Evolutionary conservation across 805 yeast species (phyloP).

Genomic region (Vanderwaltozyma polyspora): DNA sequence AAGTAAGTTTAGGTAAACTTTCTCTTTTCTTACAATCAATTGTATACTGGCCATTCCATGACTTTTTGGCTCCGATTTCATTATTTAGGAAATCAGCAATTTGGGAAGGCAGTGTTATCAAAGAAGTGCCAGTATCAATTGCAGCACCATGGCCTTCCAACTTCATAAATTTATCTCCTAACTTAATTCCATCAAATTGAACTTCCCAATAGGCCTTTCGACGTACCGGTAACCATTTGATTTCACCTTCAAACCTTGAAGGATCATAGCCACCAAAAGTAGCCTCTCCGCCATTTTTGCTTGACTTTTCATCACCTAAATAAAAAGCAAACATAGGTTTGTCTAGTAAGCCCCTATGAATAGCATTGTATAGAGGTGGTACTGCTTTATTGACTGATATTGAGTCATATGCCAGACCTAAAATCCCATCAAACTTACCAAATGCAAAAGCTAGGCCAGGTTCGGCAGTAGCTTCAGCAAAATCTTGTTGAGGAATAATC

Average conservation of each 20-base stretch:
- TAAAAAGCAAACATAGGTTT: slow-evolving; percentile 80
- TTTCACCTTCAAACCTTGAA: slow-evolving; percentile 63
- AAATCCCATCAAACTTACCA: slow-evolving; percentile 96
- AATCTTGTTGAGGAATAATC: slow-evolving; percentile 77
- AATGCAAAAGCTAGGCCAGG: slow-evolving; percentile 97
- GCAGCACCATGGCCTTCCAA: slow-evolving; percentile 87
- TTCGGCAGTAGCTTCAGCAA: slow-evolving; percentile 94
- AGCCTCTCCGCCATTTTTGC: slow-evolving; percentile 88
- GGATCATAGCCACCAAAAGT: slow-evolving; percentile 92
- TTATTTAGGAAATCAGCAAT: slow-evolving; percentile 91
- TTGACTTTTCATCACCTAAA: slow-evolving; percentile 72
- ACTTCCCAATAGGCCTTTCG: slow-evolving; percentile 99
- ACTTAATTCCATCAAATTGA: slow-evolving; percentile 74
- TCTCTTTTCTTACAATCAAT: slow-evolving; percentile 83
- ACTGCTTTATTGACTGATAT: slow-evolving; percentile 82
- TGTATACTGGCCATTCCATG: slow-evolving; percentile 95
- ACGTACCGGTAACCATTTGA: slow-evolving; percentile 94
- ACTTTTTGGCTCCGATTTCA: slow-evolving; percentile 93
- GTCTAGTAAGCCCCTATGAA: slow-evolving; percentile 70
- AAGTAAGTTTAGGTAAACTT: slow-evolving; percentile 79
- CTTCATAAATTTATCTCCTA: slow-evolving; percentile 85
- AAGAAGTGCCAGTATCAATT: slow-evolving; percentile 96
- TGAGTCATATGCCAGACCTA: slow-evolving; percentile 89
- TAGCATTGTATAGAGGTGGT: slow-evolving; percentile 90
- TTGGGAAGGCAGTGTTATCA: slow-evolving; percentile 88